These are phyloP conservation scores for Platismatia glauca DNA, from an alignment of 495 filamentous ascomycete genomes.

Conservation along the genomic window DNA sequence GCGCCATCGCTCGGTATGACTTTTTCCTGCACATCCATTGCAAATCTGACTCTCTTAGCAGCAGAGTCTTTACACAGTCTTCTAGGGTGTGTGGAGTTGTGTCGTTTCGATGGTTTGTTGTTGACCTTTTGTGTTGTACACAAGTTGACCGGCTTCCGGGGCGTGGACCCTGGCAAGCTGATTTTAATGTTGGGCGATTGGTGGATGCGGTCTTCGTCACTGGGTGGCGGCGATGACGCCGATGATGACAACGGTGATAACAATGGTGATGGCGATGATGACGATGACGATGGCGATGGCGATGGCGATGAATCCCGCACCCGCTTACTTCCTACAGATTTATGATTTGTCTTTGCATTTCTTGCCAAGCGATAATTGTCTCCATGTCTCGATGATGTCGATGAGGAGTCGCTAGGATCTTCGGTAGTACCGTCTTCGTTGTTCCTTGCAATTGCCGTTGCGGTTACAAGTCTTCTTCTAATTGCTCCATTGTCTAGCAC, in stretches of 20 bases:
- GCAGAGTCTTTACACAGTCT: background rate
- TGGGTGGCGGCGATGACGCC: background rate
- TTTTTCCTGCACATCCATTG: conserved; percentile 2
- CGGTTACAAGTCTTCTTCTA: background rate
- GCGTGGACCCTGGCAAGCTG: background rate
- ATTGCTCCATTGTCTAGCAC: background rate
- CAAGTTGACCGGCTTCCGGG: background rate
- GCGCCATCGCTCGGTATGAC: background rate
- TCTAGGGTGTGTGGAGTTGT: background rate
- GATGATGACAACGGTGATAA: background rate
- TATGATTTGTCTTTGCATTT: background rate
- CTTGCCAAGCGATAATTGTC: background rate
- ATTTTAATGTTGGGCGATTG: background rate
- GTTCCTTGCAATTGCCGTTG: background rate
- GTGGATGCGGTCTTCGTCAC: background rate
- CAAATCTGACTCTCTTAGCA: conserved; percentile 17
- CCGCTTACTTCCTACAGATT: background rate
- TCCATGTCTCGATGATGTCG: conserved; percentile 4
- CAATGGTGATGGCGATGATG: no score
- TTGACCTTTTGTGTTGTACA: background rate
- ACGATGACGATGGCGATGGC: background rate
- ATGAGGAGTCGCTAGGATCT: background rate
- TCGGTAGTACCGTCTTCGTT: background rate
- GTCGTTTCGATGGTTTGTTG: background rate
- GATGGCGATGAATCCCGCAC: background rate